phyloP scores from a whole-genome alignment of 1,284 basidiomycete species.

The Hemileia vastatrix region DNA sequence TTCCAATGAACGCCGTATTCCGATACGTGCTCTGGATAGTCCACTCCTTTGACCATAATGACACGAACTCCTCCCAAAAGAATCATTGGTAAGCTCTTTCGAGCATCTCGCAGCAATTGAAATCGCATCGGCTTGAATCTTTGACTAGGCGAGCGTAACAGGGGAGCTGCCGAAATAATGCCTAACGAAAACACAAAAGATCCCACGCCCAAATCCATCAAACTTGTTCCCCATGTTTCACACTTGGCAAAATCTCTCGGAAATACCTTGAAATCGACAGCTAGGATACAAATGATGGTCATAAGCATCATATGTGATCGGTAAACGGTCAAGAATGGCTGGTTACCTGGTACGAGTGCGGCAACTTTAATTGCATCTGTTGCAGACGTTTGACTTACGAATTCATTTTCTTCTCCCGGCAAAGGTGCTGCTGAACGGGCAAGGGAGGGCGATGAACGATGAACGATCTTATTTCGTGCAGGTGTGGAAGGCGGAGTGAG shows the following conservation, averaged over 20 bases:
- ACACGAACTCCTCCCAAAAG: constrained; percentile 67
- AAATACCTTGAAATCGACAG: constrained; percentile 90
- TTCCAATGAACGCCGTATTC: constrained; percentile 99
- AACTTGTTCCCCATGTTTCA: constrained; percentile 64
- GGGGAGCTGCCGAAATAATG: constrained; percentile 68
- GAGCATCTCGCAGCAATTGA: constrained; percentile 38
- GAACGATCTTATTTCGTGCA: too few relatives aligned
- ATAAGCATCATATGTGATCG: constrained; percentile 91
- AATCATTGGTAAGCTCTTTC: constrained; percentile 61
- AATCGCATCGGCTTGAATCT: too few relatives aligned
- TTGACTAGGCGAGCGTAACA: constrained; percentile 36
- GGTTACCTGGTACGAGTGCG: too few relatives aligned
- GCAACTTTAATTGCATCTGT: too few relatives aligned
- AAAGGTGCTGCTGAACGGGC: too few relatives aligned
- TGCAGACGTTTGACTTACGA: too few relatives aligned
- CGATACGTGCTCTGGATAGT: constrained; percentile 90
- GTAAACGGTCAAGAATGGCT: constrained; percentile 69
- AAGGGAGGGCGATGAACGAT: too few relatives aligned
- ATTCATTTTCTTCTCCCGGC: too few relatives aligned
- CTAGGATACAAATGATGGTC: constrained; percentile 81
- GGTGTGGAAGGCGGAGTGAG: too few relatives aligned
- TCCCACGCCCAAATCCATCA: constrained; percentile 98
- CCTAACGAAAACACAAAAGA: constrained; percentile 94
- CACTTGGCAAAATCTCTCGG: constrained; percentile 82
- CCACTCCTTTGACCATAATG: constrained; percentile 77